Evolutionary conservation across 2,329 filamentous ascomycete species (phyloP).

Genomic region (Trichoderma semiorbis): DNA sequence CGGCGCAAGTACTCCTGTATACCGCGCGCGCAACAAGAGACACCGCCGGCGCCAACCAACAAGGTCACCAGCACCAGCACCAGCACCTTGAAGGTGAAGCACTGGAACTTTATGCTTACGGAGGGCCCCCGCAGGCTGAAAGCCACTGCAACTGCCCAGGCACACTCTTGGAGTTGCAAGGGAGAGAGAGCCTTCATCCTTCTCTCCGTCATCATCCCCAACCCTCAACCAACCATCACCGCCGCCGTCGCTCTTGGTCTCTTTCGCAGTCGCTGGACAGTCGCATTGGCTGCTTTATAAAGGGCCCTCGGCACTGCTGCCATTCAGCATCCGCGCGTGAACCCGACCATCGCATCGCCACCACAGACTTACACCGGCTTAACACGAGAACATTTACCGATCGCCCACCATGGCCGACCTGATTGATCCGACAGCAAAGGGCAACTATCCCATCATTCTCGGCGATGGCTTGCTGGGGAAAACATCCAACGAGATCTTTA

Average conservation of each 20-base stretch:
- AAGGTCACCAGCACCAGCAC: background rate
- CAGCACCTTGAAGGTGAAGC: background rate
- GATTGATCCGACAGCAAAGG: conserved; percentile 58
- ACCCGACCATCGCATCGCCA: background rate
- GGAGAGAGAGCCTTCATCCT: background rate
- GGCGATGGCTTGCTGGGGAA: conserved; percentile 59
- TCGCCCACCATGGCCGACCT: conserved; percentile 32
- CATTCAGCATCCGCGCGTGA: background rate
- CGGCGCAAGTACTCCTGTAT: background rate
- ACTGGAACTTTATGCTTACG: background rate
- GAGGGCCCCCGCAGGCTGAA: background rate
- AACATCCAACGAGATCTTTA: conserved; percentile 55
- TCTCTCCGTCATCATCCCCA: background rate
- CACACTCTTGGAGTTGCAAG: background rate
- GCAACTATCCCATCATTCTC: conserved; percentile 61
- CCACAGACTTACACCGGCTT: background rate
- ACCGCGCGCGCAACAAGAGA: background rate
- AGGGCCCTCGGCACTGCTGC: background rate
- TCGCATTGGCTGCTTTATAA: background rate
- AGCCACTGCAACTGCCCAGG: background rate
- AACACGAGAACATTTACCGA: background rate
- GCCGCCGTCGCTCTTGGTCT: background rate
- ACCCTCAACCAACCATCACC: background rate
- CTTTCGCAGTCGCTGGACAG: background rate
- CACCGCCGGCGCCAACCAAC: background rate